A percentile compares a stretch with the other conserved stretches of the same genome.
phyloP scores from a whole-genome alignment of 768 basidiomycete species.

The Auriscalpium orientale region DNA sequence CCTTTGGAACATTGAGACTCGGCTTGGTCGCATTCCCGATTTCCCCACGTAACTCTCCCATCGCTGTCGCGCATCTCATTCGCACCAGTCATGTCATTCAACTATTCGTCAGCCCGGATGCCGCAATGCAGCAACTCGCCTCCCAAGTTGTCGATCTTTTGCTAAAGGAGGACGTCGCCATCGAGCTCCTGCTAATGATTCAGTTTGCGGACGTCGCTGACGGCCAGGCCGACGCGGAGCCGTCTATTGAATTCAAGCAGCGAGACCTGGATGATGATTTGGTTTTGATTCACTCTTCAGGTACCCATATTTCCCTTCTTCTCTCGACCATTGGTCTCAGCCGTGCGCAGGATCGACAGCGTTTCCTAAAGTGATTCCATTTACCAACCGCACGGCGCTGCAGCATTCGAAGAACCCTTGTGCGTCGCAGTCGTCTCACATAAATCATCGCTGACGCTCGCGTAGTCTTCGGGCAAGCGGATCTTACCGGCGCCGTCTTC shows the following conservation, averaged over 20 bases:
- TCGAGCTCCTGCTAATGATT: constrained; percentile 12
- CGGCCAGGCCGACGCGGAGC: background rate
- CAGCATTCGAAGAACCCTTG: background rate
- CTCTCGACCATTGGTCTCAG: background rate
- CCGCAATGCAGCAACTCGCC: constrained; percentile 13
- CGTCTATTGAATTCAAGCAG: background rate
- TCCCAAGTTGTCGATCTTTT: constrained; percentile 10
- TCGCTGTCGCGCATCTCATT: constrained; percentile 30
- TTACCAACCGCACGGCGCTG: background rate
- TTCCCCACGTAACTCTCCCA: constrained; percentile 27
- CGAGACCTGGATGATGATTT: background rate
- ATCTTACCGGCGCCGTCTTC: background rate
- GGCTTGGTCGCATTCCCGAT: constrained; percentile 26
- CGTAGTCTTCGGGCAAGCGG: background rate
- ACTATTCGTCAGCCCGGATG: constrained; percentile 18
- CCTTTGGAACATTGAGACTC: constrained; percentile 19
- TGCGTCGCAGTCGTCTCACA: background rate
- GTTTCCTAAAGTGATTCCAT: background rate
- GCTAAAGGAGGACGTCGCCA: background rate
- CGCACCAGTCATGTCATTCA: constrained; percentile 15
- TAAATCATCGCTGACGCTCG: background rate
- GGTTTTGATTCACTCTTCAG: background rate
- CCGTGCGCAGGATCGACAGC: constrained; percentile 1
- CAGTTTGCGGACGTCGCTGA: constrained; percentile 14
- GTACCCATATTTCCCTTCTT: background rate